phyloP scores from a whole-genome alignment of 768 basidiomycete genomes.

The Podaxis sp. region DNA sequence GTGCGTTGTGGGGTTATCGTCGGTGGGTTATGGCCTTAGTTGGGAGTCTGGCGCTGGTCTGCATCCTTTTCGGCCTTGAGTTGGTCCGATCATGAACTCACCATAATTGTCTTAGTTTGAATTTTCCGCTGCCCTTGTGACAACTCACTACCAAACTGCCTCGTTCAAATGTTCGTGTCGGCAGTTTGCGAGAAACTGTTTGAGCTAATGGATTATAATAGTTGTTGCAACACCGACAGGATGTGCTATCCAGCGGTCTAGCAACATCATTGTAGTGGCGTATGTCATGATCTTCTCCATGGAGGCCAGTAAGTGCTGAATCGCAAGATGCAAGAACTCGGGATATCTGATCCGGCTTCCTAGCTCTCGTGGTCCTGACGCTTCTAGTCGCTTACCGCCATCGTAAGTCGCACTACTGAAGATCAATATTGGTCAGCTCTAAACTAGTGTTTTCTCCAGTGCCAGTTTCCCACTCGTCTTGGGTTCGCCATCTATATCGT shows the following conservation, averaged over 20 bases:
- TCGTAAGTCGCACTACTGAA: background rate
- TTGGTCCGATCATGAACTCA: background rate
- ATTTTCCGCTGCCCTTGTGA: background rate
- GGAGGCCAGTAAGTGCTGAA: background rate
- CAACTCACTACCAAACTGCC: background rate
- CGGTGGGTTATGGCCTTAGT: background rate
- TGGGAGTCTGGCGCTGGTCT: background rate
- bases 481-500: background rate
- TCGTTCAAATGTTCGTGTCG: background rate
- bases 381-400: conserved; percentile 1
- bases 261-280: background rate
- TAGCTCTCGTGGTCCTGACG: background rate
- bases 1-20: background rate
- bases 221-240: background rate
- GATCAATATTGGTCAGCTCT: no score
- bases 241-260: background rate
- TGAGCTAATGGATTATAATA: background rate
- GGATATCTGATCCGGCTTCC: no score
- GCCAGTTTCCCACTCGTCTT: background rate
- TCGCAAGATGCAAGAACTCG: background rate
- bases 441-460: background rate
- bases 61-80: background rate
- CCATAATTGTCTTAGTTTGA: background rate
- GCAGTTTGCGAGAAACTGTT: background rate
- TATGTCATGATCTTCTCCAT: background rate